phyloP scores from a whole-genome alignment of 768 basidiomycete genomes.

The Hypholoma fasciculare region DNA sequence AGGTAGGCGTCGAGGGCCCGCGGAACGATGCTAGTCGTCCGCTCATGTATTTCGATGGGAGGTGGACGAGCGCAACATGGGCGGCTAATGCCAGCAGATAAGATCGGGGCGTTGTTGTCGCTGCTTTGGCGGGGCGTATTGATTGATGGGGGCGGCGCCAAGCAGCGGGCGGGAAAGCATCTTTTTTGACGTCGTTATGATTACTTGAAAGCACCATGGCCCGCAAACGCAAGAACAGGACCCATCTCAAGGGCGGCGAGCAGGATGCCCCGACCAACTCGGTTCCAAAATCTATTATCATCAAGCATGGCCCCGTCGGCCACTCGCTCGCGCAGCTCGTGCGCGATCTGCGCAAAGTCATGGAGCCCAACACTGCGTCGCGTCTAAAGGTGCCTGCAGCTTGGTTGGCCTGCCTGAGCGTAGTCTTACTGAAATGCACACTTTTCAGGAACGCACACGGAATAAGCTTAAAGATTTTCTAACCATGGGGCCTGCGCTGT shows the following conservation, averaged over 20 bases:
- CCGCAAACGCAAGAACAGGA: slow-evolving; percentile 76
- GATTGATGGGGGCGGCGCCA: slow-evolving; percentile 3
- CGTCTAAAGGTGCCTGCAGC: slow-evolving; percentile 69
- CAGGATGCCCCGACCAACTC: slow-evolving; percentile 29
- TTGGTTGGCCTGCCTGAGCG: background rate
- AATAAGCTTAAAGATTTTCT: slow-evolving; percentile 95
- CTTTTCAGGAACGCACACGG: slow-evolving; percentile 76
- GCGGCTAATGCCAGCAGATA: background rate
- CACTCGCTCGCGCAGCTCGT: slow-evolving; percentile 86
- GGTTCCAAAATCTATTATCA: slow-evolving; percentile 90
- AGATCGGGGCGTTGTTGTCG: background rate
- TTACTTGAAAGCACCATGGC: slow-evolving; percentile 46
- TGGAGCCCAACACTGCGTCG: slow-evolving; percentile 98
- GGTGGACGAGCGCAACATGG: background rate
- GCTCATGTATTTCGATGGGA: slow-evolving; percentile 10
- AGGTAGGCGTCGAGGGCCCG: slow-evolving; percentile 74
- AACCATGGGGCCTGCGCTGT: slow-evolving; percentile 85
- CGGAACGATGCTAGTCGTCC: slow-evolving; percentile 74
- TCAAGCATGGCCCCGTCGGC: slow-evolving; percentile 95
- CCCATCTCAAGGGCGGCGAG: slow-evolving; percentile 68
- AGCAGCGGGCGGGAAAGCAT: slow-evolving; percentile 8
- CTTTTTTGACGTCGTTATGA: slow-evolving; percentile 4
- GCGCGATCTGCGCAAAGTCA: slow-evolving; percentile 89
- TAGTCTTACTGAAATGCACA: slow-evolving; percentile 1
- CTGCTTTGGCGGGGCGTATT: background rate